Conservation (phyloP, 1,139 yeast species). For the Debaryomycetaceae sp. region DNA sequence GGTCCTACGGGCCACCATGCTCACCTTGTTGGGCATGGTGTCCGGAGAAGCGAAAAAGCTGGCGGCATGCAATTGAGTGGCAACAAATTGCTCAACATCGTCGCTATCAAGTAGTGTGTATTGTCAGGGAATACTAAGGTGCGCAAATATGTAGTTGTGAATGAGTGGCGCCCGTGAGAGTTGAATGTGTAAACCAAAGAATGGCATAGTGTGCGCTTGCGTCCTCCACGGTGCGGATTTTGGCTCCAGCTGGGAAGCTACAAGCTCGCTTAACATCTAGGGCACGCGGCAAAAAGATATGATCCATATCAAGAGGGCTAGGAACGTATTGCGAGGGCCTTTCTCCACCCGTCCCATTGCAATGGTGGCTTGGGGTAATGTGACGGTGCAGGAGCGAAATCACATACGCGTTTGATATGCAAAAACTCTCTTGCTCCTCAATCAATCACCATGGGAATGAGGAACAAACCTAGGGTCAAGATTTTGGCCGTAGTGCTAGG, state of each 20-base stretch:
- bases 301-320: too few species aligned
- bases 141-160: constrained; percentile 17
- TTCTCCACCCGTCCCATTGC: too few species aligned
- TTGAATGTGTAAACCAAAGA: constrained; percentile 15
- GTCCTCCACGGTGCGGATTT: constrained; percentile 8
- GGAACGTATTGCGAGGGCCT: too few species aligned
- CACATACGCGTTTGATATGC: too few species aligned
- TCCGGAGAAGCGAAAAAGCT: constrained; percentile 23
- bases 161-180: constrained; percentile 19
- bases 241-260: background rate
- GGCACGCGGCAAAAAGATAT: constrained; percentile 1
- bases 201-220: constrained; percentile 5
- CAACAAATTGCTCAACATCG: constrained; percentile 15
- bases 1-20: constrained; percentile 19
- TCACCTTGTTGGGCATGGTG: constrained; percentile 27
- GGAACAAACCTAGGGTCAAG: constrained; percentile 4
- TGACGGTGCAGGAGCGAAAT: too few species aligned
- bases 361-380: too few species aligned
- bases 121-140: constrained; percentile 14
- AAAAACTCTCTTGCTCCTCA: too few species aligned
- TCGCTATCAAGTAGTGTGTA: constrained; percentile 18
- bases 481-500: constrained; percentile 2
- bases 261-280: background rate
- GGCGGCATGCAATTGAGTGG: constrained; percentile 10
- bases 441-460: too few species aligned